Evolutionary conservation across 169 alveolate species (phyloP), one percentile per base, ranked within the genome.

Genomic region (Plasmodium malariae): DNA sequence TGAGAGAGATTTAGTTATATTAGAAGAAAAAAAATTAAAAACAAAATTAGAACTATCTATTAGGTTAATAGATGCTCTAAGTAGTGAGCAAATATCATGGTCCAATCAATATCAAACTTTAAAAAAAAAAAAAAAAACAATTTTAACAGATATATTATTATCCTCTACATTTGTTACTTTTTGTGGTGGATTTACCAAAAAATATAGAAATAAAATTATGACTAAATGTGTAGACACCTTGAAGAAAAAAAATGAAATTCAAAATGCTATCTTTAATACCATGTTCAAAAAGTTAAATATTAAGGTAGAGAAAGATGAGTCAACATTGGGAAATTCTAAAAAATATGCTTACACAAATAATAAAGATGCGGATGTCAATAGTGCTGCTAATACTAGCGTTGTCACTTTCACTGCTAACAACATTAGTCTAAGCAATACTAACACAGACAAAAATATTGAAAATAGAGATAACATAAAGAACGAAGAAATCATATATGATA

Each of bases 141-240:
- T 97, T 43, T 95, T 95, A 55, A 99, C 99, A 30, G 99, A 98
- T 92, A 98, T 97, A 48, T 93, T 98, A 19, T 88, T 98, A 6
- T 96, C 99, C 24, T 93, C 98, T 83, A 96, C 99, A 30, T 98
- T 97, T 92, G 99, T 98, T 17, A 96, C 99, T 54, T 97, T 97
- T 83, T 98, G 97, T 21, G 99, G 99, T 11, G 98, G 98, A 70
- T 97, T 98, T 96, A 98, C 98, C 88, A 97, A 97, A 91, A 96
- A 96, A 87, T 96, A 96, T 89, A 94, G 98, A 92, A 97, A 96
- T 71, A 88, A 91, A 57, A 95, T 97, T 63, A 97, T 92, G 83
- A 93, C 96, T 21, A 92, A 94, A n/a, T 78, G 89, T 48, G 43
- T 78, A 17, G 89, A 78, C 12, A 78, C 78, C 12, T 63, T 78